Evolutionary conservation across 345 rosid genomes (phyloP).

Genomic region (Abelmoschus esculentus): DNA sequence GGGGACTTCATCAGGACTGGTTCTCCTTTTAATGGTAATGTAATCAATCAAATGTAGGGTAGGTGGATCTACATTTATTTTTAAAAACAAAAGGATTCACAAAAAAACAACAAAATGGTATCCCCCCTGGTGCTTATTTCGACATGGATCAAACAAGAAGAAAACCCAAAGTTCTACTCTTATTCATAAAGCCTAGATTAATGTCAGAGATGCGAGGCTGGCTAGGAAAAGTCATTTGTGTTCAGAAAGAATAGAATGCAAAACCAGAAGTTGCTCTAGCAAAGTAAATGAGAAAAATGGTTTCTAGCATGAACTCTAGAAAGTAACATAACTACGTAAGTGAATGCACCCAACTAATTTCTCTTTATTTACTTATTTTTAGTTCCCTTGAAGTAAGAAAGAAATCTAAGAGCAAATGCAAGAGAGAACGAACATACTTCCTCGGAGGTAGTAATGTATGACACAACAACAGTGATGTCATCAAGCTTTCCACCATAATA

Average conservation of each 20-base stretch:
- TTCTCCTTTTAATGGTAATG: not conserved
- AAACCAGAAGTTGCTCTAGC: not conserved
- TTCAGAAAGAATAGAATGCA: too few species aligned
- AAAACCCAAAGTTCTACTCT: too few species aligned
- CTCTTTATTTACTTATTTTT: not conserved
- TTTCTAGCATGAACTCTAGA: not conserved
- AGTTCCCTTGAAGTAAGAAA: too few species aligned
- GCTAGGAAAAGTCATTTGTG: too few species aligned
- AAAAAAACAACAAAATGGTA: not conserved
- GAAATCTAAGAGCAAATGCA: not conserved
- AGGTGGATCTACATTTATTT: not conserved
- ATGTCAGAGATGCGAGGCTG: too few species aligned
- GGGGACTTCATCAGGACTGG: not conserved
- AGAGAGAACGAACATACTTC: constrained; percentile 24
- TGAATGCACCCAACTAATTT: not conserved
- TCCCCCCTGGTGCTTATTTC: not conserved
- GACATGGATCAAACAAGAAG: not conserved
- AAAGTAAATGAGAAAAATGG: too few species aligned
- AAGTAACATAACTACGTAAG: not conserved
- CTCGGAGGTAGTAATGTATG: constrained; percentile 48
- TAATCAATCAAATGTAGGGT: not conserved
- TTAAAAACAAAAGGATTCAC: not conserved
- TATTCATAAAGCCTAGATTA: too few species aligned
- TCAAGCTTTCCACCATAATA: constrained; percentile 99
- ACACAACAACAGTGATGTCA: constrained; percentile 96